Percentiles rank a stretch among this genome's conserved stretches.
phyloP scores from a whole-genome alignment of 441 rosid species.

The California macrophylla region DNA sequence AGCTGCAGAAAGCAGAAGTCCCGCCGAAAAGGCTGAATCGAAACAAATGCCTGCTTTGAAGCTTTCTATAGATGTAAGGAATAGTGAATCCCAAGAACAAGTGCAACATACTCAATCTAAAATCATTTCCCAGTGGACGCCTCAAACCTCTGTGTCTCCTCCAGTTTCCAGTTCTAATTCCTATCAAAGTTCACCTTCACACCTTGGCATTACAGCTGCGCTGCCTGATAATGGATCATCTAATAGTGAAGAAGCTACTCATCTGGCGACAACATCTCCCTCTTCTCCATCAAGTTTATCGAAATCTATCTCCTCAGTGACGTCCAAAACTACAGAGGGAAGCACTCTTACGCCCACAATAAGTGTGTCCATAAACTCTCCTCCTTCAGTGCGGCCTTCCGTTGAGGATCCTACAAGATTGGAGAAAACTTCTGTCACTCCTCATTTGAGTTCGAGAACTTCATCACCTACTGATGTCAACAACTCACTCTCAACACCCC shows the following conservation, averaged over 20 bases:
- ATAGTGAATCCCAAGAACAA: constrained; percentile 34
- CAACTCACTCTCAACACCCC: neutral
- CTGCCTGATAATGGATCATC: constrained; percentile 51
- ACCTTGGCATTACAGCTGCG: constrained; percentile 59
- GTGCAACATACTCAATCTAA: constrained; percentile 40
- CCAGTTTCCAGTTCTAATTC: constrained; percentile 32
- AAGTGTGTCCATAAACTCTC: constrained; percentile 16
- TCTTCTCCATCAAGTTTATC: constrained; percentile 21
- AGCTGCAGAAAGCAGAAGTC: constrained; percentile 27
- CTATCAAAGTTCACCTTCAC: constrained; percentile 41
- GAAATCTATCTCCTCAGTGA: constrained; percentile 12
- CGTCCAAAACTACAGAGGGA: neutral
- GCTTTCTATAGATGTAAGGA: constrained; percentile 33
- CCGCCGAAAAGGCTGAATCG: constrained; percentile 24
- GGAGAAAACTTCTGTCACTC: constrained; percentile 9
- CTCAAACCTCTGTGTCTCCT: constrained; percentile 33
- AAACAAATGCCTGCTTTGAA: constrained; percentile 20
- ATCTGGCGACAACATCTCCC: constrained; percentile 25
- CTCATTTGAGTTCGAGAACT: constrained; percentile 10
- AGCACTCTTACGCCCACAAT: constrained; percentile 20
- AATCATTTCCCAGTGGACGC: constrained; percentile 42
- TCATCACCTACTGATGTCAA: neutral
- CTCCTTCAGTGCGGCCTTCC: constrained; percentile 16
- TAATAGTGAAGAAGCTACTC: constrained; percentile 31
- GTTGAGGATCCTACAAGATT: constrained; percentile 10